phyloP scores from a whole-genome alignment of 352 stramenopile species.

The Pythium phragmiticola region DNA sequence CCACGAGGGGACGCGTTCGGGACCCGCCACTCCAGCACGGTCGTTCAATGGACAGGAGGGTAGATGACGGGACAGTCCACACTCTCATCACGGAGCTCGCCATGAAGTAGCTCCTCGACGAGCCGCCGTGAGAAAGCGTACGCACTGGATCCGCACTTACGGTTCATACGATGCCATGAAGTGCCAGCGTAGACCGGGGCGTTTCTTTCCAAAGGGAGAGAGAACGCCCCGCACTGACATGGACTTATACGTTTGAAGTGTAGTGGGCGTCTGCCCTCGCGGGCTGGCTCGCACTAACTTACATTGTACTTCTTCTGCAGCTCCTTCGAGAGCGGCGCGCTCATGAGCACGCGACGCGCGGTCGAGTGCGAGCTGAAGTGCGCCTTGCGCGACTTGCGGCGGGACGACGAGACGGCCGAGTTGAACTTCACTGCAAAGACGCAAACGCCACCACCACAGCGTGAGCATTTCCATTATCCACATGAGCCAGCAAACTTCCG shows the following conservation, averaged over 20 bases:
- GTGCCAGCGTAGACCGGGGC: conserved; percentile 53
- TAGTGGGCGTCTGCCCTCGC: conserved; percentile 39
- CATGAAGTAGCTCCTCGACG: background rate
- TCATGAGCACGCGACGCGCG: conserved; percentile 97
- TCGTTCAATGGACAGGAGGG: background rate
- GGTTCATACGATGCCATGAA: conserved; percentile 87
- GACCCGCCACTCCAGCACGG: background rate
- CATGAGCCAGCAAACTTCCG: background rate
- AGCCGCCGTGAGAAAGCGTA: background rate
- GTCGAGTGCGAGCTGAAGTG: conserved; percentile 98
- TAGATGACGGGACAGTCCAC: conserved; percentile 2
- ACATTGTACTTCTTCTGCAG: conserved; percentile 99
- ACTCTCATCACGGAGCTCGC: background rate
- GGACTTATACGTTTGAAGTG: conserved; percentile 88
- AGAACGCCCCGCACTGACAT: conserved; percentile 57
- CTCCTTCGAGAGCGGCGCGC: conserved; percentile 97
- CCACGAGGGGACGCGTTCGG: background rate
- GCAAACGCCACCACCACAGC: background rate
- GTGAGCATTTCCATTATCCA: conserved; percentile 12
- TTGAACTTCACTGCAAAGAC: conserved; percentile 91
- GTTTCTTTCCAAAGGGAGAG: background rate
- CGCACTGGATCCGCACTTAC: conserved; percentile 67
- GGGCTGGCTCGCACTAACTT: conserved; percentile 70
- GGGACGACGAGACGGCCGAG: conserved; percentile 92
- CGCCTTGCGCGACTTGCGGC: conserved; percentile 98